Conservation (phyloP, 2,329 filamentous ascomycete species). For the Botrytis tulipae region DNA sequence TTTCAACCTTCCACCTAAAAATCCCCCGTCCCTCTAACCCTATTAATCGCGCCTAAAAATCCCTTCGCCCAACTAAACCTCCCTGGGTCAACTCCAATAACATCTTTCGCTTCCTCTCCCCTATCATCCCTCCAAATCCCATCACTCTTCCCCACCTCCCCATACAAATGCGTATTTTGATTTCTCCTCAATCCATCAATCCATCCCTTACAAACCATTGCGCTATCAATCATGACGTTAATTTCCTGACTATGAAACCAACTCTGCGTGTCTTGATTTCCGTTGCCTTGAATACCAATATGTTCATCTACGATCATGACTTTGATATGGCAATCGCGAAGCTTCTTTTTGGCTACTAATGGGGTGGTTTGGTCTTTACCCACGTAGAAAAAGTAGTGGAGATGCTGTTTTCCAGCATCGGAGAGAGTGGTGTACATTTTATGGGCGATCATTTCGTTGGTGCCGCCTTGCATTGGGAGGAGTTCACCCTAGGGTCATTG, state of each 20-base stretch:
- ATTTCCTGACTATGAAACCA: constrained; percentile 79
- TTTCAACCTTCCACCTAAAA: constrained; percentile 39
- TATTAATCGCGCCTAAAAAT: constrained; percentile 54
- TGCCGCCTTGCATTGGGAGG: constrained; percentile 71
- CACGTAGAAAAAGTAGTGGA: constrained; percentile 69
- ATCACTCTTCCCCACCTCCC: constrained; percentile 51
- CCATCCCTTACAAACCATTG: constrained; percentile 60
- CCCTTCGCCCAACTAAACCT: constrained; percentile 59
- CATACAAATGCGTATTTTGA: constrained; percentile 64
- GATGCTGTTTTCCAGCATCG: constrained; percentile 45
- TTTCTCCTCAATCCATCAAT: constrained; percentile 59
- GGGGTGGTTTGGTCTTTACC: constrained; percentile 70
- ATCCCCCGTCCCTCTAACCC: constrained; percentile 55
- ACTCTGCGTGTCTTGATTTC: constrained; percentile 78
- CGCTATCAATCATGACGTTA: constrained; percentile 71
- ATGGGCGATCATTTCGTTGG: constrained; percentile 68
- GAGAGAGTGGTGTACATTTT: constrained; percentile 56
- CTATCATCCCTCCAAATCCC: constrained; percentile 60
- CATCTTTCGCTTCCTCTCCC: constrained; percentile 48
- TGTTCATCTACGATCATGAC: constrained; percentile 69
- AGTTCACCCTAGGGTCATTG: constrained; percentile 57
- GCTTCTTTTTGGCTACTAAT: constrained; percentile 63
- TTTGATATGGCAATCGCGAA: constrained; percentile 73
- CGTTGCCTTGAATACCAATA: constrained; percentile 70
- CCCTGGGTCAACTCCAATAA: constrained; percentile 53